Evolutionary conservation across 192 early-diverging fungal species (phyloP).

Genomic region (Polychytrium aggregatum): DNA sequence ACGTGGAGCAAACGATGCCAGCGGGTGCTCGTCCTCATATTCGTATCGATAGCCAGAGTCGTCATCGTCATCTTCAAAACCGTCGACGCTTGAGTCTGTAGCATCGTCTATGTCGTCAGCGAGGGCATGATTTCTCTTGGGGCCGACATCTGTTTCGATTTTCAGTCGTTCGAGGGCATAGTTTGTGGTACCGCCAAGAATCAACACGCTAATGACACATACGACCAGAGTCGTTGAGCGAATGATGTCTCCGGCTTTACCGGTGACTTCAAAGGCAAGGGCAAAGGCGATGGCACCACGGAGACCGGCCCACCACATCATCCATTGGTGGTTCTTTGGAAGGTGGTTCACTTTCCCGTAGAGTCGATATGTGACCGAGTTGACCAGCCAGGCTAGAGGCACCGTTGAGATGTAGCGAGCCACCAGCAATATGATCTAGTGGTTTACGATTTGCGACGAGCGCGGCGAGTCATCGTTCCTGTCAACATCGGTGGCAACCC

Average conservation of each 20-base stretch:
- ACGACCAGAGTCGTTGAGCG: conserved; percentile 85
- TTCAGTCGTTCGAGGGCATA: conserved; percentile 64
- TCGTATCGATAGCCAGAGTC: background rate
- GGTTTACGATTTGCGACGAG: too few relatives aligned
- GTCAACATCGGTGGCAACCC: too few relatives aligned
- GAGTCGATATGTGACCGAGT: conserved; percentile 47
- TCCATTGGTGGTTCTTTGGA: conserved; percentile 63
- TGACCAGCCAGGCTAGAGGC: conserved; percentile 73
- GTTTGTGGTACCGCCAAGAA: conserved; percentile 87
- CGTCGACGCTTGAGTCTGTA: conserved; percentile 11
- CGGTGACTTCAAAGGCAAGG: conserved; percentile 66
- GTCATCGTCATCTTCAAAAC: conserved; percentile 7
- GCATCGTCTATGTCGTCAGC: conserved; percentile 3
- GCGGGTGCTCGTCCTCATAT: conserved; percentile 1
- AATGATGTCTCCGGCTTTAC: conserved; percentile 55
- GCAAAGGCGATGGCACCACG: conserved; percentile 97
- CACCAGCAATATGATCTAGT: conserved; percentile 65
- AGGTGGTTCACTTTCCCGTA: conserved; percentile 14
- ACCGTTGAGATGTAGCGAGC: conserved; percentile 80
- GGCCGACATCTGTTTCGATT: conserved; percentile 56
- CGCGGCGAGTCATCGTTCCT: too few relatives aligned
- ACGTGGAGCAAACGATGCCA: too few relatives aligned
- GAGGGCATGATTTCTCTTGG: background rate
- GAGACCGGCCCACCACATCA: conserved; percentile 93
- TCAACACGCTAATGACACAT: conserved; percentile 78